Conservation (phyloP, 1,284 basidiomycete species). For the Tylopilus orsonianus region DNA sequence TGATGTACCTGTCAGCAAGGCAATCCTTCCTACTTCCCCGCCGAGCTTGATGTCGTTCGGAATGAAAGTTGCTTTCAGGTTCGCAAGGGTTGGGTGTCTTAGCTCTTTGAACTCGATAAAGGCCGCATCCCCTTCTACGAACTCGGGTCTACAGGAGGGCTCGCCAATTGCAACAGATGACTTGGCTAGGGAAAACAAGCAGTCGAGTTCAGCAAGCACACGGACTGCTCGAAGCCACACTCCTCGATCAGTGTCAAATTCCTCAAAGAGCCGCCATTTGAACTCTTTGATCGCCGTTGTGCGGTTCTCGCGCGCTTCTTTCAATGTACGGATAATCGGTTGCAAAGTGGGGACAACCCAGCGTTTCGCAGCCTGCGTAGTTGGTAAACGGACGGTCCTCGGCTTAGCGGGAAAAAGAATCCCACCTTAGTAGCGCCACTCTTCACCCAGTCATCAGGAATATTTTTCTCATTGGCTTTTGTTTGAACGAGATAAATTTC, state of each 20-base stretch:
- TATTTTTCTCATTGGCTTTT: conserved; percentile 53
- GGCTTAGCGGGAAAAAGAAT: background rate
- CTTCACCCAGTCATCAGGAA: conserved; percentile 85
- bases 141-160: conserved; percentile 88
- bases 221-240: conserved; percentile 79
- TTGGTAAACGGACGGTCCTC: conserved; percentile 3
- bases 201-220: conserved; percentile 88
- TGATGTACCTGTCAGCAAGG: conserved; percentile 80
- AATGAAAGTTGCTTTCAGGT: conserved; percentile 79
- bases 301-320: conserved; percentile 90
- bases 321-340: conserved; percentile 72
- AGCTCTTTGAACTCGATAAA: conserved; percentile 79
- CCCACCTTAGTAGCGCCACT: conserved; percentile 76
- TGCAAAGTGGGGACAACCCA: conserved; percentile 78
- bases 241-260: conserved; percentile 84
- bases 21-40: conserved; percentile 73
- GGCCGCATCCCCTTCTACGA: conserved; percentile 79
- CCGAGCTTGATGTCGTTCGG: conserved; percentile 93
- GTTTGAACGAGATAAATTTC: conserved; percentile 90
- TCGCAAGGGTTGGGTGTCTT: conserved; percentile 83
- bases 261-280: conserved; percentile 74
- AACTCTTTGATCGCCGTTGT: conserved; percentile 79
- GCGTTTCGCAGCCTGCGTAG: conserved; percentile 61
- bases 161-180: conserved; percentile 88
- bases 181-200: conserved; percentile 90